phyloP scores from a whole-genome alignment of 2,329 filamentous ascomycete species.

The Ceratocystis huliohia region DNA sequence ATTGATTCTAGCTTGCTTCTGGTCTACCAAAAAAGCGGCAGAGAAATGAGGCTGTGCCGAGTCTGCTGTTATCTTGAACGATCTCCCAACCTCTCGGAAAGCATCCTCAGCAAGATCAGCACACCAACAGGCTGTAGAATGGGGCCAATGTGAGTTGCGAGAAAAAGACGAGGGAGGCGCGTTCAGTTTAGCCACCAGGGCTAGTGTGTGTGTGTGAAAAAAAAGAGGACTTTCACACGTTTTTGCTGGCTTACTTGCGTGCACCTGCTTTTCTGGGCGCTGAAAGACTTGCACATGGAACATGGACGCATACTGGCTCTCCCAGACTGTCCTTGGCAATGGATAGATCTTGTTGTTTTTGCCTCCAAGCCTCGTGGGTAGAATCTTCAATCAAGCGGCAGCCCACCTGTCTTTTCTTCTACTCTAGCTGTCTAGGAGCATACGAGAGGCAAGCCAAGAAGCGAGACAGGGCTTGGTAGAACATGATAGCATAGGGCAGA shows the following conservation, averaged over 20 bases:
- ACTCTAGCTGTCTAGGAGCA: not conserved
- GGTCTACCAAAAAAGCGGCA: not conserved
- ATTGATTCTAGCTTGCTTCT: not conserved
- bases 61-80: not conserved
- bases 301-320: not conserved
- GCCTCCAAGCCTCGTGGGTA: not conserved
- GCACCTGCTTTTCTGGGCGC: too few species aligned
- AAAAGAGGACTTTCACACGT: not conserved
- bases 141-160: too few species aligned
- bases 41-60: not conserved
- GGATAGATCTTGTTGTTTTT: not conserved
- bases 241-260: not conserved
- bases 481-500: not conserved
- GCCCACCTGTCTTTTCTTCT: too few species aligned
- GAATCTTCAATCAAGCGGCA: not conserved
- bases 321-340: not conserved
- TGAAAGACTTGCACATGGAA: not conserved
- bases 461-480: not conserved
- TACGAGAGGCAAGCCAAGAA: not conserved
- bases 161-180: too few species aligned
- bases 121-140: too few species aligned
- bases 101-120: not conserved
- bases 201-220: not conserved
- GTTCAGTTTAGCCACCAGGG: not conserved
- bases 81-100: not conserved